Evolutionary conservation across 192 early-diverging fungal species (phyloP).

Genomic region (Entomortierella lignicola): DNA sequence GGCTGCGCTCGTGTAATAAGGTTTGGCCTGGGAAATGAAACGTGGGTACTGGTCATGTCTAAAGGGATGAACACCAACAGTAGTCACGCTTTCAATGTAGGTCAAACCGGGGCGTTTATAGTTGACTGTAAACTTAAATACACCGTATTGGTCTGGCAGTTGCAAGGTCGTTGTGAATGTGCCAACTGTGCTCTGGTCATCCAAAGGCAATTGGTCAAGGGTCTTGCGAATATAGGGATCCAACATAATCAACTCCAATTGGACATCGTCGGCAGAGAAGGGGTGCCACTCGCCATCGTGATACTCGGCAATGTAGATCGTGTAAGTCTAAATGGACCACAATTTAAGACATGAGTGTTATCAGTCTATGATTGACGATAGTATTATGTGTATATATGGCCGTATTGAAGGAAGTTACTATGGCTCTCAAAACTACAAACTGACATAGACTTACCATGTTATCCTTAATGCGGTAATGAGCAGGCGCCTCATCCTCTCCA

Average conservation of each 20-base stretch:
- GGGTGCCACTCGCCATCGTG: constrained; percentile 84
- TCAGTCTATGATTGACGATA: not conserved
- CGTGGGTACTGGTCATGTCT: constrained; percentile 97
- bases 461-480: constrained; percentile 94
- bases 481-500: constrained; percentile 71
- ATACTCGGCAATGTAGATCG: constrained; percentile 85
- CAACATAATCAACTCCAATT: constrained; percentile 96
- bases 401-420: too few relatives aligned
- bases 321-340: constrained; percentile 82
- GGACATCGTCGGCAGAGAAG: constrained; percentile 82
- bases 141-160: constrained; percentile 96
- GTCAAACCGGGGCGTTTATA: constrained; percentile 89
- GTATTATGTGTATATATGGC: too few relatives aligned
- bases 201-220: constrained; percentile 61
- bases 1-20: constrained; percentile 90
- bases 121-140: constrained; percentile 96
- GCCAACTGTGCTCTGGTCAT: constrained; percentile 44
- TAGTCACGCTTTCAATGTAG: constrained; percentile 78
- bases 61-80: constrained; percentile 89
- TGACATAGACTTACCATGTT: constrained; percentile 78
- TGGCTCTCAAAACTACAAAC: too few relatives aligned
- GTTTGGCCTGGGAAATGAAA: constrained; percentile 91
- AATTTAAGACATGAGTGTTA: not conserved
- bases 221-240: constrained; percentile 94
- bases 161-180: constrained; percentile 58